Conservation (phyloP, 176 grass and related monocot genomes). For the Raddia guianensis region DNA sequence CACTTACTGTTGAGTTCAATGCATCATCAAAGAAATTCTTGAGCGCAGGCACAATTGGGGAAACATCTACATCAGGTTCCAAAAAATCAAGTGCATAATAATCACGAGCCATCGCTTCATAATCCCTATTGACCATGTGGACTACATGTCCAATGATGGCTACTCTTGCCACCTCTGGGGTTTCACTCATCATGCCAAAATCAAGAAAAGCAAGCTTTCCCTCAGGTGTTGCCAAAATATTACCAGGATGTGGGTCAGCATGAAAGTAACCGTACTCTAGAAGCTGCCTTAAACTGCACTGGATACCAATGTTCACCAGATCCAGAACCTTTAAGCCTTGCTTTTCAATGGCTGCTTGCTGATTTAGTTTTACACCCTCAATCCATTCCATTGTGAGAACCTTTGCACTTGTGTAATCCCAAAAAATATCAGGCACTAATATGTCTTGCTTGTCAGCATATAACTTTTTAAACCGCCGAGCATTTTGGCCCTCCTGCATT, state of each 20-base stretch:
- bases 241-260: constrained; percentile 96
- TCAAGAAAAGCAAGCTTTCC: constrained; percentile 97
- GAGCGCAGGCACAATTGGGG: constrained; percentile 84
- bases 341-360: constrained; percentile 82
- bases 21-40: constrained; percentile 95
- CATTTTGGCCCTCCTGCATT: constrained; percentile 95
- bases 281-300: constrained; percentile 96
- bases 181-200: constrained; percentile 99
- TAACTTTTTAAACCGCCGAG: constrained; percentile 86
- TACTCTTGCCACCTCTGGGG: constrained; percentile 87
- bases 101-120: constrained; percentile 94
- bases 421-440: constrained; percentile 94
- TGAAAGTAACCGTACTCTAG: constrained; percentile 95
- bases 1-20: constrained; percentile 91
- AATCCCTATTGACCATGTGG: constrained; percentile 98
- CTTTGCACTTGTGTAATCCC: constrained; percentile 95
- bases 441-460: constrained; percentile 96
- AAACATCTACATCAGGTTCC: constrained; percentile 78
- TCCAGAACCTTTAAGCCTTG: constrained; percentile 89
- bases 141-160: constrained; percentile 96
- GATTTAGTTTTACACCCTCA: constrained; percentile 86
- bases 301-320: constrained; percentile 92
- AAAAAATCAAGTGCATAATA: constrained; percentile 96
- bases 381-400: constrained; percentile 98
- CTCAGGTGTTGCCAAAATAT: constrained; percentile 88